Conservation (phyloP, 805 yeast genomes). For the Lipomyces chichibuensis region DNA sequence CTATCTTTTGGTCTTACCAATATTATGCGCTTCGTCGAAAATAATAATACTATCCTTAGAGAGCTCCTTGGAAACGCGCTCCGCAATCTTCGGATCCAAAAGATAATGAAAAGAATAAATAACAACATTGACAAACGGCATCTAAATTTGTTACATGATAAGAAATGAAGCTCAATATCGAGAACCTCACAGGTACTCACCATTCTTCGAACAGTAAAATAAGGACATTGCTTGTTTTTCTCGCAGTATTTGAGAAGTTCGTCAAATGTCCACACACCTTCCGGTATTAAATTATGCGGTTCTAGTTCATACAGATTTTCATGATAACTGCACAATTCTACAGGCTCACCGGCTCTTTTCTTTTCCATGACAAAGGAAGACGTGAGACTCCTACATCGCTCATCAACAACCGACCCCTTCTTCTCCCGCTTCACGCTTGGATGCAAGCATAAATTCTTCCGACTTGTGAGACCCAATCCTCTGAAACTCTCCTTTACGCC, state of each 20-base stretch:
- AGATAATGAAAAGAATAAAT: slow-evolving; percentile 96
- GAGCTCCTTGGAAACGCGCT: slow-evolving; percentile 87
- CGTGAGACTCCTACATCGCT: slow-evolving; percentile 91
- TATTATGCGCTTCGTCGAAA: slow-evolving; percentile 98
- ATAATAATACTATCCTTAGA: slow-evolving; percentile 92
- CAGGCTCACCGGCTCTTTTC: slow-evolving; percentile 61
- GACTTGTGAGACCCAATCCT: slow-evolving; percentile 89
- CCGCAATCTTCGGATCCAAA: slow-evolving; percentile 95
- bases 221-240: slow-evolving; percentile 84
- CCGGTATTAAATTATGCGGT: slow-evolving; percentile 85
- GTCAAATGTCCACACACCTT: slow-evolving; percentile 95
- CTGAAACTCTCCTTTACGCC: slow-evolving; percentile 89
- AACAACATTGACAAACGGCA: slow-evolving; percentile 76
- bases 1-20: slow-evolving; percentile 49
- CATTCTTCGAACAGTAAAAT: slow-evolving; percentile 97
- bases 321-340: slow-evolving; percentile 79
- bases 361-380: slow-evolving; percentile 81
- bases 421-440: slow-evolving; percentile 85
- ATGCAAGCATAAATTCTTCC: slow-evolving; percentile 92
- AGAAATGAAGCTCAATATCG: background rate
- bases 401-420: slow-evolving; percentile 92
- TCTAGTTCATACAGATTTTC: slow-evolving; percentile 85
- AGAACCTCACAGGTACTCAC: slow-evolving; percentile 53
- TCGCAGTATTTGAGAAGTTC: slow-evolving; percentile 76
- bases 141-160: slow-evolving; percentile 10